These are phyloP conservation scores for Neurospora sp. DNA, from an alignment of 495 filamentous ascomycete genomes.

Conservation along the genomic window DNA sequence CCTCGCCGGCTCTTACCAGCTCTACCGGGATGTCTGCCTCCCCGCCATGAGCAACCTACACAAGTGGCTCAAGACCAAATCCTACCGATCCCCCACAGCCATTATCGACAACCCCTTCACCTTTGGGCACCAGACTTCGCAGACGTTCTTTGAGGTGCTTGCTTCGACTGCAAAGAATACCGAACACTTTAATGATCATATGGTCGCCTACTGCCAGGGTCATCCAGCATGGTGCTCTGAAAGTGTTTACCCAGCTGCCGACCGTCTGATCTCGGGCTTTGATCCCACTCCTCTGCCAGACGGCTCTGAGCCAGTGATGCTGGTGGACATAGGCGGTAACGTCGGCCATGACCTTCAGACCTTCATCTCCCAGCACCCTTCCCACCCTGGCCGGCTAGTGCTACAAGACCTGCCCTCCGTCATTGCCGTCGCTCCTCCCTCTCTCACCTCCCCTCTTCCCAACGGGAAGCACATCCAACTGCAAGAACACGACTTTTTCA, in stretches of 20 bases:
- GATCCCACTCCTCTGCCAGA: constrained; percentile 10
- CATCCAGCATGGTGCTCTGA: constrained; percentile 39
- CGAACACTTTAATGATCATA: constrained; percentile 39
- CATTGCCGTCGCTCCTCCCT: constrained; percentile 14
- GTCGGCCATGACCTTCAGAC: constrained; percentile 39
- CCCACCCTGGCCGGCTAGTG: constrained; percentile 32
- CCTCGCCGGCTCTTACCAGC: constrained; percentile 17
- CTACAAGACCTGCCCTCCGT: constrained; percentile 37
- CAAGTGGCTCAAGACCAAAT: constrained; percentile 17
- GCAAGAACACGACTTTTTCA: constrained; percentile 28
- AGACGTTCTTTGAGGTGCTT: constrained; percentile 20
- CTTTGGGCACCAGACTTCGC: constrained; percentile 18
- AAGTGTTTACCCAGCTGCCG: constrained; percentile 38
- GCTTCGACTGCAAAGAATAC: constrained; percentile 13
- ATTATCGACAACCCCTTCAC: constrained; percentile 20
- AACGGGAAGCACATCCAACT: constrained; percentile 14
- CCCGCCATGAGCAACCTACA: constrained; percentile 8
- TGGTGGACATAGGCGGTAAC: constrained; percentile 48
- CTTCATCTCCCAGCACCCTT: constrained; percentile 32
- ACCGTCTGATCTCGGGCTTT: constrained; percentile 24
- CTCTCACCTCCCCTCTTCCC: background rate
- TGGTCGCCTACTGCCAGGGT: constrained; percentile 40
- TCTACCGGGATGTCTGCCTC: constrained; percentile 10
- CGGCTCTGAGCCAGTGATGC: constrained; percentile 8
- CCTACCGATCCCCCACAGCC: constrained; percentile 14